These are phyloP conservation scores for Tetrastigma voinierianum DNA, from an alignment of 164 flowering plant species.

Conservation along the genomic window DNA sequence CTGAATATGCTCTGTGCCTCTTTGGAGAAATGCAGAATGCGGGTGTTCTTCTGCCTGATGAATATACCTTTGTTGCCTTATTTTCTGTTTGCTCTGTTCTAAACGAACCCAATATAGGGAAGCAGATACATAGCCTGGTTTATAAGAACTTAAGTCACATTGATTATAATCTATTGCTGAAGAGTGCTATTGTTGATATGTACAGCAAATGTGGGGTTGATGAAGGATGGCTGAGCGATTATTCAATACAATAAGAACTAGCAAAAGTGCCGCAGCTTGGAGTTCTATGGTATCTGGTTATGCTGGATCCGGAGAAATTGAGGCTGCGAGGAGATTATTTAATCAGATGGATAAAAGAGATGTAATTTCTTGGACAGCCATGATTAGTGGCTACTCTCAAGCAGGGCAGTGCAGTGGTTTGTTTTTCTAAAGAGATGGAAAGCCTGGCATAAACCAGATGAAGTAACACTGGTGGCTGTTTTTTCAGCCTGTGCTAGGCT, in stretches of 20 bases:
- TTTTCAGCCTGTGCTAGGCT: slow-evolving; percentile 31
- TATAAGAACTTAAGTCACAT: slow-evolving; percentile 8
- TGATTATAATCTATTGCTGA: slow-evolving; percentile 18
- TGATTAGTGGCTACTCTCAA: slow-evolving; percentile 33
- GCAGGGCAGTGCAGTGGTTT: slow-evolving; percentile 22
- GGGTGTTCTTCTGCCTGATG: slow-evolving; percentile 28
- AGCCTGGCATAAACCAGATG: slow-evolving; percentile 25
- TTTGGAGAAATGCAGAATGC: slow-evolving; percentile 23
- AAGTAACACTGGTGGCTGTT: slow-evolving; percentile 26
- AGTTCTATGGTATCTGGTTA: slow-evolving; percentile 36
- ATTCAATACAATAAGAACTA: slow-evolving; percentile 19
- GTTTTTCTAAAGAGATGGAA: slow-evolving; percentile 33
- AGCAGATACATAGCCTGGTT: slow-evolving; percentile 22
- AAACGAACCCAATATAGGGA: slow-evolving; percentile 20
- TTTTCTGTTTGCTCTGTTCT: slow-evolving; percentile 24
- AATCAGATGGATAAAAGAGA: slow-evolving; percentile 26
- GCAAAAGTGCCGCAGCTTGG: slow-evolving; percentile 19
- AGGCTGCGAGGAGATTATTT: slow-evolving; percentile 19
- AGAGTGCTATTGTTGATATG: slow-evolving; percentile 35
- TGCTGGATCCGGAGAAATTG: slow-evolving; percentile 28
- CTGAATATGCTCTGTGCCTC: slow-evolving; percentile 18
- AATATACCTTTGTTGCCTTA: slow-evolving; percentile 27
- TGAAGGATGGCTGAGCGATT: slow-evolving; percentile 26
- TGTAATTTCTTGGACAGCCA: slow-evolving; percentile 38
- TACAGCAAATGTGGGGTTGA: slow-evolving; percentile 38